These are phyloP conservation scores for Trichothecium roseum DNA, from an alignment of 2,329 filamentous ascomycete species.

Conservation along the genomic window DNA sequence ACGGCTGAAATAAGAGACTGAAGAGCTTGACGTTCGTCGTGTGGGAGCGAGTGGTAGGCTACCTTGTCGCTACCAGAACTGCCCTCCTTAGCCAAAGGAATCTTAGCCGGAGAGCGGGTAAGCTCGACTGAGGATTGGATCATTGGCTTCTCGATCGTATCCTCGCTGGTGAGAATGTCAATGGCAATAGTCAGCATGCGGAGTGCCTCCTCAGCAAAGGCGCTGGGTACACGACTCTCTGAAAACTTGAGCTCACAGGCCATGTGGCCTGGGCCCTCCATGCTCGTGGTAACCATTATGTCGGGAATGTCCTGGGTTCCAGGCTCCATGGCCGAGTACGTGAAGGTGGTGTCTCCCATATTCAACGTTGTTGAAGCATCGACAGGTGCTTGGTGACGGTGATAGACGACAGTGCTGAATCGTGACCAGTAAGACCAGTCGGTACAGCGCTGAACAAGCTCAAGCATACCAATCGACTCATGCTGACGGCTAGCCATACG, in stretches of 20 bases:
- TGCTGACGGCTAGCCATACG: slow-evolving; percentile 34
- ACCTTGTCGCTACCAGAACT: slow-evolving; percentile 8
- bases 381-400: slow-evolving; percentile 20
- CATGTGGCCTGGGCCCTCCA: slow-evolving; percentile 22
- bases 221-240: slow-evolving; percentile 27
- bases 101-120: slow-evolving; percentile 22
- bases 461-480: slow-evolving; percentile 39
- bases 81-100: slow-evolving; percentile 23
- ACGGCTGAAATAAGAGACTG: slow-evolving; percentile 29
- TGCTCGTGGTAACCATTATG: slow-evolving; percentile 31
- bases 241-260: slow-evolving; percentile 35
- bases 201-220: slow-evolving; percentile 33
- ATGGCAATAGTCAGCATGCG: slow-evolving; percentile 34
- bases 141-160: slow-evolving; percentile 33
- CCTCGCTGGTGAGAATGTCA: slow-evolving; percentile 33
- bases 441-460: slow-evolving; percentile 44
- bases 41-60: slow-evolving; percentile 16
- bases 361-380: slow-evolving; percentile 30
- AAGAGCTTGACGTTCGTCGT: slow-evolving; percentile 28
- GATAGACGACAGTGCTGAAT: slow-evolving; percentile 44
- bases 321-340: slow-evolving; percentile 29
- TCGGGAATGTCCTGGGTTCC: slow-evolving; percentile 31
- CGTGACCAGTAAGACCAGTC: slow-evolving; percentile 42
- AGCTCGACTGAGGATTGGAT: slow-evolving; percentile 31
- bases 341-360: slow-evolving; percentile 34